Base-by-base conservation (phyloP, 2,329 filamentous ascomycete species). In the Cladorrhinum sp. region DNA sequence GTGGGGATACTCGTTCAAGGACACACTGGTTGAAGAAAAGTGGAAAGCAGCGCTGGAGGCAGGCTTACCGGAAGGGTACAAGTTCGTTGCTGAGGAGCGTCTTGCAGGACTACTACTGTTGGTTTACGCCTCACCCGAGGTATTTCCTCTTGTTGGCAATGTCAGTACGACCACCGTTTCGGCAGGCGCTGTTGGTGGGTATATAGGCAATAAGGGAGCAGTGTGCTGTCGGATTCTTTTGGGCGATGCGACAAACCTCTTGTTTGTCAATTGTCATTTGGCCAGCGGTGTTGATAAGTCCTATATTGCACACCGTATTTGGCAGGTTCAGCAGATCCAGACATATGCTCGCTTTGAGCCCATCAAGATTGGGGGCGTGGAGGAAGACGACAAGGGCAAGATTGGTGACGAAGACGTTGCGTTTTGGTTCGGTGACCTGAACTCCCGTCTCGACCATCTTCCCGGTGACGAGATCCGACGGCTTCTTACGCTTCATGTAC, bases 391-490 rank as follows among this genome's bases (percentile, higher is more conserved):
- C 22, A 77, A 81, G 0, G 86, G 90, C 55, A 84, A 79, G 36
- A 88, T 99, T 65, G 93, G 91, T 1, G 90, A 96, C 41, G 93
- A 96, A 66, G 95, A 99, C 70, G 92, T 97, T 75, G 86, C 88
- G 0, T 97, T 99, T 70, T 98, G 93, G 92, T 91, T 96, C 70
- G 95, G 95, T 6, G 95, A 99, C 73, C 80, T 99, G 48, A 99
- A 99, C 72, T 99, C 97, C 71, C 86, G 95, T 29, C 81, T 99
- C 0, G 91, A 96, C 55, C 91, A 89, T 50, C 84, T 98, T 53
- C 91, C 93, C 0, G 93, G 92, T 0, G 90, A 95, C 38, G 95
- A 99, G 72, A 95, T 99, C 51, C 85, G 93, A 29, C 85, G 90
- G 52, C 78, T 98, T 6, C 79, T 99, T 38, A 90, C 88, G 70